Evolutionary conservation across 176 grass and related monocot genomes (phyloP), one percentile per base, ranked within the genome.

Genomic region (Leersia perrieri): DNA sequence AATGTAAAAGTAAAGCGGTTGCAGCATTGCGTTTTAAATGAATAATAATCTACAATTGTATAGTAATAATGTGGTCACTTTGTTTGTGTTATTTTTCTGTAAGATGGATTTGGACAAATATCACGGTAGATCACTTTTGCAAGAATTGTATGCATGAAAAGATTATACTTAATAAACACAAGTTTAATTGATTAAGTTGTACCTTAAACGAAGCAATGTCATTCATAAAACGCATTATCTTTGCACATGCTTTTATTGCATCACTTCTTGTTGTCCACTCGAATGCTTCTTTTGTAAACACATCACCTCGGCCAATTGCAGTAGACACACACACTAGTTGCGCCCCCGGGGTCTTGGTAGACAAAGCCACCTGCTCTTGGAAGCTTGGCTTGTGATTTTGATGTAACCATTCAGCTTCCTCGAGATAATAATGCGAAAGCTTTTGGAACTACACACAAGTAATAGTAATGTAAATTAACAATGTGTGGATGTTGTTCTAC

Each of bases 201-300:
- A 85, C 78, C 64, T 90, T 84, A 55, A 57, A 70, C 2, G 55
- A 71, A 15, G 33, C 13, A 27, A 90, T 42, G 25, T 90, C 88
- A 80, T 87, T 55, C 65, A 82, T 80, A 18, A 83, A 83, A 63
- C 69, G 80, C 5, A 6, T 5, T 33, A 90, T 36, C 14, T 72
- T 10, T 10, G 34, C 32, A 13, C 8, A 74, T 3, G 35, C 12
- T 13, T 13, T 49, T 3, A 49, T 36, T 16, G 29, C 5, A 20
- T 1, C 18, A 25, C 49, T 18, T 5, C 29, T 33, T 5, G 18
- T 1, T 11, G 41, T 13, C 80, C 69, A 83, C n/a, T 47, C 0
- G 7, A 83, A 65, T 14, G 22, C 26, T 33, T 83, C 80, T 16
- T 36, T 31, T 2, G 80, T 66, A 4, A 64, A 9, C 1, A 38